phyloP scores from a whole-genome alignment of 2,329 filamentous ascomycete species.

The Neurospora sp. region DNA sequence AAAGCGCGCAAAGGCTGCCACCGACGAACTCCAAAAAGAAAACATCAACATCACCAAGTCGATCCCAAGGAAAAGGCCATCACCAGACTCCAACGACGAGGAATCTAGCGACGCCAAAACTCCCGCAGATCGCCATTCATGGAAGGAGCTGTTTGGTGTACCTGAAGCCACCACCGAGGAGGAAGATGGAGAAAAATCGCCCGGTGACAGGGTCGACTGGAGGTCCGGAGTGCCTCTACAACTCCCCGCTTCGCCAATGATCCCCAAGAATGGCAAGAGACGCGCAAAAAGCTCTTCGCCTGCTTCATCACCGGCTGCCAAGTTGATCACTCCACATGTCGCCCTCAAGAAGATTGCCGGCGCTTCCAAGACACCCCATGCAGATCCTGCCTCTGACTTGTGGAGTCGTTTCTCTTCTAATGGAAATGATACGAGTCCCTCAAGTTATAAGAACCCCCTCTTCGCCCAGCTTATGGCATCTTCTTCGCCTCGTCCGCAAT shows the following conservation, averaged over 20 bases:
- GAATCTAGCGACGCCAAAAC: slow-evolving; percentile 29
- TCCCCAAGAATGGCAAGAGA: slow-evolving; percentile 48
- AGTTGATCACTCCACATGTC: slow-evolving; percentile 34
- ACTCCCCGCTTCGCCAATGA: slow-evolving; percentile 38
- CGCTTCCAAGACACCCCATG: slow-evolving; percentile 55
- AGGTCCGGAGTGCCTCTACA: slow-evolving; percentile 24
- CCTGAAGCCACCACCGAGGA: slow-evolving; percentile 20
- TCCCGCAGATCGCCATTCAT: slow-evolving; percentile 42
- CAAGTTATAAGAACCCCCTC: slow-evolving; percentile 43
- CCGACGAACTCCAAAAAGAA: slow-evolving; percentile 14
- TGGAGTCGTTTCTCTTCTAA: slow-evolving; percentile 66
- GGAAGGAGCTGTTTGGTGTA: slow-evolving; percentile 48
- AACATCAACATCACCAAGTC: background rate
- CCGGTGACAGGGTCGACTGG: slow-evolving; percentile 54
- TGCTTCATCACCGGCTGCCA: slow-evolving; percentile 52
- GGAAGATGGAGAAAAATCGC: slow-evolving; percentile 39
- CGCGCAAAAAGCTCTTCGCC: slow-evolving; percentile 68
- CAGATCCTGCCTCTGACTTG: slow-evolving; percentile 63
- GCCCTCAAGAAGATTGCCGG: slow-evolving; percentile 50
- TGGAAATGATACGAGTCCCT: slow-evolving; percentile 30
- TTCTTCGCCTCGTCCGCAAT: slow-evolving; percentile 55
- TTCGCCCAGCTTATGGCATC: slow-evolving; percentile 59
- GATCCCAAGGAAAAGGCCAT: slow-evolving; percentile 9
- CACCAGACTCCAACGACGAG: slow-evolving; percentile 7
- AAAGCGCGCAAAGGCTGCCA: slow-evolving; percentile 11